phyloP scores from a whole-genome alignment of 306 rosid species.

The Trifolium dubium region DNA sequence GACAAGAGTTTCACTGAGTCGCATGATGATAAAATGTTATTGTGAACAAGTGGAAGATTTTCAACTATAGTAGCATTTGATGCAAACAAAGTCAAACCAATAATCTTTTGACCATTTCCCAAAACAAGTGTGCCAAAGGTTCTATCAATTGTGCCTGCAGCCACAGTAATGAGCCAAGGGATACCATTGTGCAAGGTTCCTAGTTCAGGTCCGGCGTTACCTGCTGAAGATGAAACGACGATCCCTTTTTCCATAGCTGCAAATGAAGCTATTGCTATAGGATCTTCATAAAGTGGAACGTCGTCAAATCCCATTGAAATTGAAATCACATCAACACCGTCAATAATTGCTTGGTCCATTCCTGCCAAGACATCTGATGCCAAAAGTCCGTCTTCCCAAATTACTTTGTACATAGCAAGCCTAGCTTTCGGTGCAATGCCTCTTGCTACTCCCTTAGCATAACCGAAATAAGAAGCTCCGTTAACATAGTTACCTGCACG shows the following conservation, averaged over 20 bases:
- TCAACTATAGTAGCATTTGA: slow-evolving; percentile 32
- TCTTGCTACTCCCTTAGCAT: slow-evolving; percentile 44
- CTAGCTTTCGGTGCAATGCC: slow-evolving; percentile 47
- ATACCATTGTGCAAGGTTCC: slow-evolving; percentile 37
- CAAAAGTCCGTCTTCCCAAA: slow-evolving; percentile 26
- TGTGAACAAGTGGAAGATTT: slow-evolving; percentile 35
- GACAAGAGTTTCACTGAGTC: slow-evolving; percentile 30
- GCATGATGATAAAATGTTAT: slow-evolving; percentile 39
- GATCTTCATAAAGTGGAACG: slow-evolving; percentile 39
- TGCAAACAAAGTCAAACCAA: slow-evolving; percentile 49
- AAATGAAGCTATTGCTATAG: slow-evolving; percentile 45
- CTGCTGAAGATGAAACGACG: slow-evolving; percentile 38
- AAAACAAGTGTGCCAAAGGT: slow-evolving; percentile 34
- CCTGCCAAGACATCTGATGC: slow-evolving; percentile 44
- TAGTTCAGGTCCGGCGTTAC: slow-evolving; percentile 1
- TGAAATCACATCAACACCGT: slow-evolving; percentile 50
- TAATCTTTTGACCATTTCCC: slow-evolving; percentile 41
- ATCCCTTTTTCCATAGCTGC: slow-evolving; percentile 49
- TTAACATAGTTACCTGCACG: slow-evolving; percentile 44
- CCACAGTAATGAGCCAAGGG: slow-evolving; percentile 42
- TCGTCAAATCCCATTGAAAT: slow-evolving; percentile 33
- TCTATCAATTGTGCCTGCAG: slow-evolving; percentile 40
- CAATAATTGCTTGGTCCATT: slow-evolving; percentile 42
- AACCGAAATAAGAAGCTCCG: slow-evolving; percentile 36
- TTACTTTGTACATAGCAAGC: slow-evolving; percentile 38